Percentiles rank a stretch among this genome's conserved stretches.
Conservation (phyloP, 805 yeast species). For the Tetrapisispora taiwanensis region DNA sequence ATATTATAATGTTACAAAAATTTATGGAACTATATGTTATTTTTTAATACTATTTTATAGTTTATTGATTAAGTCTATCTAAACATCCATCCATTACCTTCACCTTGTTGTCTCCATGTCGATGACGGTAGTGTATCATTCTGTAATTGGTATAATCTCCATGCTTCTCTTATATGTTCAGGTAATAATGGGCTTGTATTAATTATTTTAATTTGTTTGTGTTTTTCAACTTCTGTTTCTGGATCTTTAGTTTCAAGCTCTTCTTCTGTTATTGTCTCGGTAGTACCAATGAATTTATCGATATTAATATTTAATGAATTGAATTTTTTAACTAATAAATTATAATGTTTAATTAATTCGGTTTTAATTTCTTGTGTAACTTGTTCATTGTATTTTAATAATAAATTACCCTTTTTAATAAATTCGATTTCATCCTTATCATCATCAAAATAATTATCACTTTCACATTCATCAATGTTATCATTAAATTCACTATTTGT, state of each 20-base stretch:
- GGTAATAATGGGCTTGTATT: constrained; percentile 55
- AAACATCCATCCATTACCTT: constrained; percentile 60
- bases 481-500: constrained; percentile 10
- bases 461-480: constrained; percentile 22
- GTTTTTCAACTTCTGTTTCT: too few species aligned
- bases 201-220: not conserved
- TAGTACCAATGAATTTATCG: constrained; percentile 21
- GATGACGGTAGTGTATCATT: constrained; percentile 51
- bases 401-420: constrained; percentile 14
- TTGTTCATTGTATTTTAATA: constrained; percentile 16
- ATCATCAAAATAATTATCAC: constrained; percentile 25
- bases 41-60: too few species aligned
- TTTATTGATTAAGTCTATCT: too few species aligned
- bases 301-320: constrained; percentile 24
- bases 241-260: constrained; percentile 16
- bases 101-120: constrained; percentile 65
- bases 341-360: constrained; percentile 26
- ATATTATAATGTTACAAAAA: too few species aligned
- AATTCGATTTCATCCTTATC: constrained; percentile 19
- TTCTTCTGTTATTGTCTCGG: too few species aligned
- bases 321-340: constrained; percentile 22
- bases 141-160: constrained; percentile 66
- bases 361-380: constrained; percentile 19
- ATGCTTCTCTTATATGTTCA: constrained; percentile 80
- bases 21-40: too few species aligned